Base-by-base conservation (phyloP, 2,329 filamentous ascomycete species). In the Aspergillus sp. region DNA sequence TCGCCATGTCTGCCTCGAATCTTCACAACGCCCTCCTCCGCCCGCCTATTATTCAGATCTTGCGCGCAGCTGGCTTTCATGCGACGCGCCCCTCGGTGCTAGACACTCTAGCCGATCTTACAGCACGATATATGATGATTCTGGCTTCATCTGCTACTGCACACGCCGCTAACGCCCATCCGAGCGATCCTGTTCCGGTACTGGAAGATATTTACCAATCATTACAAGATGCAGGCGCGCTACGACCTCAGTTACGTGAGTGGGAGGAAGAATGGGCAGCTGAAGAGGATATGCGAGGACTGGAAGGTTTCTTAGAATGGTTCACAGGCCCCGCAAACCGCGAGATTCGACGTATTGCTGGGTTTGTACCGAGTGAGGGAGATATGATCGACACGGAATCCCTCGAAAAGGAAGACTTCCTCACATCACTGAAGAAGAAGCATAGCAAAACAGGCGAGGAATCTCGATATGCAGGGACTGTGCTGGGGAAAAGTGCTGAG, bases 1-100 rank as follows among this genome's bases (percentile, higher is more conserved):
- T 32, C 53, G 69, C 52, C 60, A 76, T 74, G 66, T 68, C 72
- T 11, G 66, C 70, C 37, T 65, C 69, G 44, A 67, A 72, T 48
- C 73, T 86, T 39, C 79, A 85, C 70, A 85, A 88, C 67, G 85
- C 87, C 48, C 83, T 95, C 51, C 77, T 97, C 45, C 88, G 90
- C 34, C 91, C 91, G 2, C 84, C 85, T 38, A 81, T 96, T 48
- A 81, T 97, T 45, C 90, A 96, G 68, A 91, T 95, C 58, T 82
- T 97, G 40, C 89, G 91, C 60, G 88, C 90, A 28, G 85, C 89
- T 26, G 91, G 91, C 62, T 97, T 94, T 71, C 88, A 94, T 64
- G 78, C 85, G 34, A 87, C 89, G 40, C 83, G 83, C 43, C 84
- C 88, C 2, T 85, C 85, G 4, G 90, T 94, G 6, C 75, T 96